Evolutionary conservation across 805 yeast species (phyloP).

Genomic region (Candida broadrunensis): DNA sequence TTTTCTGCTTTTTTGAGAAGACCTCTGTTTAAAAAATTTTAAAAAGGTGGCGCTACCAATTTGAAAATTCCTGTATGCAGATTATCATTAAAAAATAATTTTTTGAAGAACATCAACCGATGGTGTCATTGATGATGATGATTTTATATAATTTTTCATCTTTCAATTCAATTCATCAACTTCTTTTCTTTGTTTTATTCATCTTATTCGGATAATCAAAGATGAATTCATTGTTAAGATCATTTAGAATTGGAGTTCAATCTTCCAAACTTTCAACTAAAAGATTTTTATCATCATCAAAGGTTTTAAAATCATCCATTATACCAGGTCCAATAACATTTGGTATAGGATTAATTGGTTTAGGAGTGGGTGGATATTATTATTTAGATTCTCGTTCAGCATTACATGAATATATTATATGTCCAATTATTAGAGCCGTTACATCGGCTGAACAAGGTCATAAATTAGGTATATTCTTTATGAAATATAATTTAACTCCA

Average conservation of each 20-base stretch:
- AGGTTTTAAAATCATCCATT: conserved; percentile 11
- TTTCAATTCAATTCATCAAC: too few relatives aligned
- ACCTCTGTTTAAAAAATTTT: too few relatives aligned
- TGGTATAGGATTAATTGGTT: conserved; percentile 19
- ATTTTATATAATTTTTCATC: too few relatives aligned
- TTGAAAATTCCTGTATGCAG: too few relatives aligned
- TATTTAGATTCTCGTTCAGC: conserved; percentile 76
- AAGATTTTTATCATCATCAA: not conserved
- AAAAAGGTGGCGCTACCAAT: too few relatives aligned
- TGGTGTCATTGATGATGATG: too few relatives aligned
- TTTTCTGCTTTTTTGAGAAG: too few relatives aligned
- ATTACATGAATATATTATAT: conserved; percentile 72
- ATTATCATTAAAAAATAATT: too few relatives aligned
- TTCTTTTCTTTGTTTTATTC: too few relatives aligned
- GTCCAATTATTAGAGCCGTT: conserved; percentile 68
- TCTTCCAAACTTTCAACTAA: not conserved
- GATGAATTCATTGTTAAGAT: not conserved
- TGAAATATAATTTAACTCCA: conserved; percentile 72
- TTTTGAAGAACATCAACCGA: too few relatives aligned
- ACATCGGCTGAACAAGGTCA: conserved; percentile 91
- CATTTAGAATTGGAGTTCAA: not conserved
- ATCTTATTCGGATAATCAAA: too few relatives aligned
- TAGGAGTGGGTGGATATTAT: conserved; percentile 48
- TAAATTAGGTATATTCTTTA: conserved; percentile 61
- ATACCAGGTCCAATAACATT: conserved; percentile 11